These are phyloP conservation scores for Neonothopanus nambi DNA, from an alignment of 1,284 basidiomycete species.

Conservation along the genomic window DNA sequence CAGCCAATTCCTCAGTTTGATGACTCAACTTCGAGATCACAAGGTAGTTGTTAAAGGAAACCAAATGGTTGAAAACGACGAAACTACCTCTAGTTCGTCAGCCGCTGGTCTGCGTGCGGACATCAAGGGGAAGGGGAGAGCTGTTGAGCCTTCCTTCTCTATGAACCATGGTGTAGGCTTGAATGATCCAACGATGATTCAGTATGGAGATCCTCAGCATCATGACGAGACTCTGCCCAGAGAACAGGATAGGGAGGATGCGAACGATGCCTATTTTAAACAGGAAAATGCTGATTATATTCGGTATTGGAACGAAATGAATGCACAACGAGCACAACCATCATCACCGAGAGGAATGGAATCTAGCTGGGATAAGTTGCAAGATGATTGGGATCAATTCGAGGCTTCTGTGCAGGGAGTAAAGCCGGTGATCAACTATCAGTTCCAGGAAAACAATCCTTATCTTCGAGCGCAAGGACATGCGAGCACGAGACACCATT, in stretches of 20 bases:
- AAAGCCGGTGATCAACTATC: constrained; percentile 60
- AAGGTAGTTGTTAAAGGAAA: constrained; percentile 85
- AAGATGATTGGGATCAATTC: constrained; percentile 83
- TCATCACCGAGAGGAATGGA: constrained; percentile 25
- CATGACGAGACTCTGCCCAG: constrained; percentile 24
- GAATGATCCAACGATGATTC: background rate
- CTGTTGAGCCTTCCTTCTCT: constrained; percentile 21
- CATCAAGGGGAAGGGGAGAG: constrained; percentile 70
- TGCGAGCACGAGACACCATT: constrained; percentile 56
- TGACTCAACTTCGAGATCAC: constrained; percentile 83
- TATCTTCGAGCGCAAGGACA: constrained; percentile 61
- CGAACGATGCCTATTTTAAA: constrained; percentile 68
- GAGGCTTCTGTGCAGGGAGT: constrained; percentile 70
- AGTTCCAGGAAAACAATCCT: constrained; percentile 83
- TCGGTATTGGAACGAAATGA: constrained; percentile 46
- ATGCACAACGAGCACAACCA: constrained; percentile 10
- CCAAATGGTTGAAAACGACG: constrained; percentile 65
- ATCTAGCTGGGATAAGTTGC: constrained; percentile 51
- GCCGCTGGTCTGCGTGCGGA: constrained; percentile 33
- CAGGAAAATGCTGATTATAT: constrained; percentile 71
- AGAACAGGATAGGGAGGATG: constrained; percentile 39
- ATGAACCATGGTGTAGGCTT: background rate
- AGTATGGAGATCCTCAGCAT: constrained; percentile 7
- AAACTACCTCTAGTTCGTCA: constrained; percentile 17
- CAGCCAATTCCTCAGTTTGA: constrained; percentile 85